Base-by-base conservation (phyloP, 768 basidiomycete species). In the Trametes punicea region DNA sequence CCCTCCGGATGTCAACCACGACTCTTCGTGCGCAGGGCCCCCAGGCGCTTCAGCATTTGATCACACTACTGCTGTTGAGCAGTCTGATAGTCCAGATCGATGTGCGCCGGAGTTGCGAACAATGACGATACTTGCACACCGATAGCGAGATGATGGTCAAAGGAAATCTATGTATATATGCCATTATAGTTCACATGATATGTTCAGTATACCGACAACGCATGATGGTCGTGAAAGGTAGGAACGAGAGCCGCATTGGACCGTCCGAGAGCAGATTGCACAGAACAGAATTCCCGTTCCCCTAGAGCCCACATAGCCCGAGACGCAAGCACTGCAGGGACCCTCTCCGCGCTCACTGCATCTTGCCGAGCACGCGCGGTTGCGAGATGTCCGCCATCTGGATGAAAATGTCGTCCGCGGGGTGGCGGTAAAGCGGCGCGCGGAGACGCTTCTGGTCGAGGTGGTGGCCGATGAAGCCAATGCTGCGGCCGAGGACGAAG, bases 391-490 rank as follows among this genome's bases (percentile, higher is more conserved):
- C 89, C 21, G 88, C 87, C 85, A 93, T 91, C 74, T 93, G 89
- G 80, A 95, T 94, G 74, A 92, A 93, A 77, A 95, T 93, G 69
- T 94, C 93, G 72, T 94, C 93, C 3, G 93, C 90, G 60, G 93
- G 93, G 75, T 91, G 92, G 62, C 94, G 87, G 83, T 98, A 96
- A 50, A 98, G 78, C 40, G 92, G 91, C 33, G 92, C 92, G 59
- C 88, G 85, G 69, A 96, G 83, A 64, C 93, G 83, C 81, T 94
- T 95, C 81, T 98, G 96, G 77, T 98, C 96, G 46, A 94, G 84
- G 70, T 91, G 91, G 77, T 92, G 93, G 36, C 93, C 93, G 66
- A 96, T 93, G 83, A 98, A 97, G 62, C 95, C 96, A 71, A 97
- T 97, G 71, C 90, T 93, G 63, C 96, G 91, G 44, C 96, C 96